Evolutionary conservation across 257 asterid genomes (phyloP), one percentile per base, ranked within the genome.

Genomic region (Primulina huaijiensis): DNA sequence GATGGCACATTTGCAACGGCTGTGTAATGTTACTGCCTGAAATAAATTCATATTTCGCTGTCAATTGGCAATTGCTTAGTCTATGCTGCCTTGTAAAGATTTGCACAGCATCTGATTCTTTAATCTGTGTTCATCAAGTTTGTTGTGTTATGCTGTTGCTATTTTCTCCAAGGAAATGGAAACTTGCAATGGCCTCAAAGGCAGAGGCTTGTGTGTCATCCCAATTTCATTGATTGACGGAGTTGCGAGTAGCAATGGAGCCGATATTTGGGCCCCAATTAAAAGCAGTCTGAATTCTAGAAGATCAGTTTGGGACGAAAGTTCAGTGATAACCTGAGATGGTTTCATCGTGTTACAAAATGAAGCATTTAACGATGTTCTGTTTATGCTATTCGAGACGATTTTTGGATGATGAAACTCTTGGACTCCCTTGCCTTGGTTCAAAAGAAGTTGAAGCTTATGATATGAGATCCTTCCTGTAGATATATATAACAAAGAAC

Each of bases 211-310:
- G 23, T 90, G 96, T 62, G 82, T 92, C 8, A 87, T 90, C 68
- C 98, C 98, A 0, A 63, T 85, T 69, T 80, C 90, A 0, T 85
- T 75, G 43, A 86, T 95, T 0, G 33, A 21, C 17, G 96, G 95
- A 57, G 90, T 88, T 34, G 89, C 76, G 2, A 78, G 86, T 74
- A 84, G 96, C 84, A 92, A 92, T 46, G 98, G 98, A 43, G 98
- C 98, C 0, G 97, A 92, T 80, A 92, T 92, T 34, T 92, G 98
- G 98, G 96, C 97, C 10, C 98, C 98, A 16, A 83, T 83, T 30
- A 89, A 87, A 72, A 81, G 86, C 20, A 53, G 68, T 61, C 79
- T 52, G 31, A 78, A 63, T 65, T 76, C 71, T 20, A 80, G 70
- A 62, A 82, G 73, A 61, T 40, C 20, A 35, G 69, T 50, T 62